Base-by-base conservation (phyloP, 495 filamentous ascomycete genomes). In the Aspergillus egyptiacus region DNA sequence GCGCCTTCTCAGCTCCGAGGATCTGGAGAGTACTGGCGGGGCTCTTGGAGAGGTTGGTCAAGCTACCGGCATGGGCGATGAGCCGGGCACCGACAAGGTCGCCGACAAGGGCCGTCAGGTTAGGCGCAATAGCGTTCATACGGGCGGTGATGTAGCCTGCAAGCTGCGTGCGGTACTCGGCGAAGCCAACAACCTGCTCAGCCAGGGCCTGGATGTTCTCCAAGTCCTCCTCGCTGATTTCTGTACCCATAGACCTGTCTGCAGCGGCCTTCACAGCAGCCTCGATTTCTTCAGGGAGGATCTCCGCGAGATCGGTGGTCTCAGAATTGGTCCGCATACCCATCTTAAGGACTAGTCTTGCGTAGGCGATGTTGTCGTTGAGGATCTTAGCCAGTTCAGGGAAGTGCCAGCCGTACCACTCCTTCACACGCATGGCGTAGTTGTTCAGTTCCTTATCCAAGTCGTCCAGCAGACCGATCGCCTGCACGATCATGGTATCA, bases 401-500 rank as follows among this genome's bases (percentile, higher is more conserved):
- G 75, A 97, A 99, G 71, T 97, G 94, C 93, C 93, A 99, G 48
- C 93, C 93, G 60, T 99, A 99, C 93, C 93, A 99, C 69, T 99
- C 93, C 81, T 96, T 96, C 42, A 96, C 90, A 62, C 93, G 77
- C 93, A 99, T 99, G 56, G 93, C 94, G 60, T 95, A 96, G 54
- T 84, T 91, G 71, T 99, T 99, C 40, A 99, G 73, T 67, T 99
- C 94, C 76, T 99, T 99, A 75, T 99, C 93, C 32, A 97, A 72
- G 56, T 97, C 93, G 65, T 99, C 93, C 18, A 99, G 76, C 37
- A 96, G 82, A 20, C 83, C 83, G 58, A 98, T 95, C 47, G 93
- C 89, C 70, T 97, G 93, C 31, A 99, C 88, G 56, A 99, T 95
- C 93, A 99, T 99, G 43, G 90, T 91, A 59, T 99, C 93, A 48